Conservation (phyloP, 331 rosid genomes). For the Cucumis variabilis region DNA sequence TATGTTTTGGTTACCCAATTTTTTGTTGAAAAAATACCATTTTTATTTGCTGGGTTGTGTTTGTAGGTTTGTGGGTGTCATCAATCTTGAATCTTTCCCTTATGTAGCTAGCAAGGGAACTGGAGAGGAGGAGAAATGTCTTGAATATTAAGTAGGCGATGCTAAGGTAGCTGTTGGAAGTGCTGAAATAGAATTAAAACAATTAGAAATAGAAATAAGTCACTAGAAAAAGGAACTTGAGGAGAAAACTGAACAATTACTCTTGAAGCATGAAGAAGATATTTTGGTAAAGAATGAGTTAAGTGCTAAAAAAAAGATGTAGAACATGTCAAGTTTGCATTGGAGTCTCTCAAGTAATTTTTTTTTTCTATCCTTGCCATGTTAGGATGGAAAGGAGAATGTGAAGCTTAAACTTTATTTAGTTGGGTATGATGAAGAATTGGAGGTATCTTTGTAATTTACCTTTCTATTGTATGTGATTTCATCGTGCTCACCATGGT, state of each 20-base stretch:
- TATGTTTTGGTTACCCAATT: too few relatives aligned
- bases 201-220: slow-evolving; percentile 77
- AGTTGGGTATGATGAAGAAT: slow-evolving; percentile 85
- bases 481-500: neutral
- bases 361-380: slow-evolving; percentile 35
- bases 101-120: slow-evolving; percentile 93
- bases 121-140: slow-evolving; percentile 92
- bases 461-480: slow-evolving; percentile 24
- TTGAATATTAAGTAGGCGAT: slow-evolving; percentile 90
- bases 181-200: slow-evolving; percentile 89
- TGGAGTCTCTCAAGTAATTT: slow-evolving; percentile 60
- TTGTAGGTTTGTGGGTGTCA: too few relatives aligned
- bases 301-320: slow-evolving; percentile 59
- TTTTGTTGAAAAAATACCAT: too few relatives aligned
- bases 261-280: slow-evolving; percentile 92
- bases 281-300: slow-evolving; percentile 80
- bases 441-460: slow-evolving; percentile 60
- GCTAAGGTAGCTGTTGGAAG: slow-evolving; percentile 91
- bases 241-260: slow-evolving; percentile 78
- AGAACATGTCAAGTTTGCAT: slow-evolving; percentile 58
- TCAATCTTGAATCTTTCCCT: too few relatives aligned
- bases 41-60: too few relatives aligned
- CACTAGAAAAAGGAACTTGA: slow-evolving; percentile 85
- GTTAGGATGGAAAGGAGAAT: slow-evolving; percentile 90
- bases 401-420: slow-evolving; percentile 85